These are phyloP conservation scores for Corynascus novoguineensis DNA, from an alignment of 495 filamentous ascomycete genomes.

Conservation along the genomic window DNA sequence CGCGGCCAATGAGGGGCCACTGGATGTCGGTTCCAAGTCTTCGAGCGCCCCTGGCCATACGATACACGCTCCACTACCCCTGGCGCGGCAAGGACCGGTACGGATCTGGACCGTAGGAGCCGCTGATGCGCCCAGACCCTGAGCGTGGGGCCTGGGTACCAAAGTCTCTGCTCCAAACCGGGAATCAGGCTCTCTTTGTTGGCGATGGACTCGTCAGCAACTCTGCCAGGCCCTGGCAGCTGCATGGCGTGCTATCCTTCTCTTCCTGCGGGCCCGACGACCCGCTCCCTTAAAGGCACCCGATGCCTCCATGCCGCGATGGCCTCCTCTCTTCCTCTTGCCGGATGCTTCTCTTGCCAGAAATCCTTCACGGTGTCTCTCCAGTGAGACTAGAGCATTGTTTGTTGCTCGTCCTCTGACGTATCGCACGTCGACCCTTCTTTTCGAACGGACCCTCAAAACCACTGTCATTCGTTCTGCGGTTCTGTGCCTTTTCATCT, in stretches of 20 bases:
- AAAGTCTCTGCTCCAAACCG: constrained; percentile 4
- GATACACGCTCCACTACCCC: no score
- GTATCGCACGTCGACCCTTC: constrained; percentile 46
- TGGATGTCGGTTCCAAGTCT: background rate
- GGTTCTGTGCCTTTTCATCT: constrained; percentile 5
- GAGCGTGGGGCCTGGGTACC: background rate
- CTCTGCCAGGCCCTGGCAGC: background rate
- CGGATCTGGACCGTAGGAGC: constrained; percentile 8
- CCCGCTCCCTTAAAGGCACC: constrained; percentile 5
- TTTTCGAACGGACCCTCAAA: constrained; percentile 20
- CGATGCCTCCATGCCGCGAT: constrained; percentile 3
- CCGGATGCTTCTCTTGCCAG: constrained; percentile 20
- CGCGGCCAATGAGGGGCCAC: background rate
- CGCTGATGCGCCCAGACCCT: background rate
- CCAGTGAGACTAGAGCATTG: constrained; percentile 30
- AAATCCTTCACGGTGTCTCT: constrained; percentile 20
- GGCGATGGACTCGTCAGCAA: background rate
- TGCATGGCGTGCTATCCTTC: background rate
- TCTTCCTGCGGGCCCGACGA: background rate
- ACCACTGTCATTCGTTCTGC: constrained; percentile 20
- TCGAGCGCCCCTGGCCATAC: background rate
- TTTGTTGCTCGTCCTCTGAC: constrained; percentile 43
- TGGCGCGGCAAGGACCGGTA: background rate
- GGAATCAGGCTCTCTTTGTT: background rate
- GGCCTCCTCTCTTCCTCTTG: constrained; percentile 14